Percentiles rank a stretch among this genome's conserved stretches.
phyloP scores from a whole-genome alignment of 495 filamentous ascomycete species.

The Diplogelasinospora grovesii region DNA sequence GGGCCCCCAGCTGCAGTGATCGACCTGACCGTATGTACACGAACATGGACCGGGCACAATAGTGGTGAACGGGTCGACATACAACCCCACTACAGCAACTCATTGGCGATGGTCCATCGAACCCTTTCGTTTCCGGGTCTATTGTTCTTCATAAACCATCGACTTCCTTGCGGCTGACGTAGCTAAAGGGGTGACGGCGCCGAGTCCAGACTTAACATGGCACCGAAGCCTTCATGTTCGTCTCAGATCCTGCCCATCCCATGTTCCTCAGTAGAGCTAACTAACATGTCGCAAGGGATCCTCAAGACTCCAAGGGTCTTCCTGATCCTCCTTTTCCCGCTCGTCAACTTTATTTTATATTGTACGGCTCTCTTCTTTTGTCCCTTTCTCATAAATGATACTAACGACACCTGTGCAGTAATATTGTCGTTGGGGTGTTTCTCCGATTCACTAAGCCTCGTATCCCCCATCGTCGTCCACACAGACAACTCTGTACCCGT shows the following conservation, averaged over 20 bases:
- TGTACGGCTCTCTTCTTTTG: conserved; percentile 6
- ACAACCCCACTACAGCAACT: too few relatives aligned
- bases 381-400: neutral
- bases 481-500: conserved; percentile 13
- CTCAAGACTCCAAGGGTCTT: conserved; percentile 20
- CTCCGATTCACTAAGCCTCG: conserved; percentile 11
- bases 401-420: conserved; percentile 6
- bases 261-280: neutral
- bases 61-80: too few relatives aligned
- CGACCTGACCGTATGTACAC: too few relatives aligned
- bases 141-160: too few relatives aligned
- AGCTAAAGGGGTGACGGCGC: too few relatives aligned
- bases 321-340: conserved; percentile 17
- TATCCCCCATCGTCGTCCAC: conserved; percentile 15
- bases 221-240: conserved; percentile 8
- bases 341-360: conserved; percentile 17
- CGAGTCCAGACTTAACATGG: too few relatives aligned
- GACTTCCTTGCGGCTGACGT: too few relatives aligned
- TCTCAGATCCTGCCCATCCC: neutral
- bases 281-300: conserved; percentile 9
- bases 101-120: too few relatives aligned
- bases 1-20: too few relatives aligned
- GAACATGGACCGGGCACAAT: too few relatives aligned
- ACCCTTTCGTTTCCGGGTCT: too few relatives aligned
- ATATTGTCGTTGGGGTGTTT: conserved; percentile 17